Base-by-base conservation (phyloP, 2,329 filamentous ascomycete genomes). In the Aspergillus pseudoviridinutans region DNA sequence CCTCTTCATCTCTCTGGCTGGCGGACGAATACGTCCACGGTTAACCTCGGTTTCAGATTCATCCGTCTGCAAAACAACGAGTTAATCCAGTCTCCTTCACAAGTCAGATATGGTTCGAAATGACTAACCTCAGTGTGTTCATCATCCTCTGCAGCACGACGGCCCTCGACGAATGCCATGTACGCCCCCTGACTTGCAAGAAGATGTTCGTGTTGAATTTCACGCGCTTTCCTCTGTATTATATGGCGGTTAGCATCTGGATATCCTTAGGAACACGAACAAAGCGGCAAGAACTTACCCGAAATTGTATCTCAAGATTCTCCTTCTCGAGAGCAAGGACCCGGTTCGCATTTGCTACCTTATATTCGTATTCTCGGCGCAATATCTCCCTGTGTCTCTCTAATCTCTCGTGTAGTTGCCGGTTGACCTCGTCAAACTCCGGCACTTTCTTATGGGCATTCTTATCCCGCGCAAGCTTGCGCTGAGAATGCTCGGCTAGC, bases 171-270 rank as follows among this genome's bases (percentile, higher is more conserved):
- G 50, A 75, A 72, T 6, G 70, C 65, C 65, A 76, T 73, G 55
- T 74, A 75, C 12, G 71, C 73, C 41, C 75, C 74, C 58, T 73
- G 67, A 20, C 73, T 71, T n/a, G 74, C 74, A 53, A 68, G 60
- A 24, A 76, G 66, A 59, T 76, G 73, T 51, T 78, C 75, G n/a
- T 74, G 65, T 53, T 69, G 66, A 12, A 71, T 68, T 53, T 71
- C 60, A 28, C 60, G 59, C 17, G 64, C 62, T 27, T 68, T 68
- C 32, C 60, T 61, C 69, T 73, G 50, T 17, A 47, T 35, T n/a
- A 42, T 29, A 53, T n/a, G 22, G 27, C 24, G 22, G 22, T 32
- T 53, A 41, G 51, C 22, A 7, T 47, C 24, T 5, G 44, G 3
- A 47, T 25, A 10, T 14, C 44, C 10, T 12, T 22, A 25, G 10